These are phyloP conservation scores for Dysphania ambrosioides DNA, from an alignment of 148 eudicot genomes.

Conservation along the genomic window DNA sequence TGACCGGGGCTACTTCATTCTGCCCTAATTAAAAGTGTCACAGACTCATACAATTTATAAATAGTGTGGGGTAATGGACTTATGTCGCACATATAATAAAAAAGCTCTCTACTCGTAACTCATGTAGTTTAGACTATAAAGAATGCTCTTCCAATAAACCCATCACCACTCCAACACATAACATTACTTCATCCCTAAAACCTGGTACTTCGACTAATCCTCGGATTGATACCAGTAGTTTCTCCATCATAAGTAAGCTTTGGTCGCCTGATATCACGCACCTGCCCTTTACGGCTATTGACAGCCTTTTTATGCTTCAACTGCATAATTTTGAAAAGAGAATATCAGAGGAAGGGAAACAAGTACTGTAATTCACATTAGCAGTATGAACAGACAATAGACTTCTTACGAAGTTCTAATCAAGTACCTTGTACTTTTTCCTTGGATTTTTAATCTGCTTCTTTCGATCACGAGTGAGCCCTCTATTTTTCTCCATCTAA, in stretches of 20 bases:
- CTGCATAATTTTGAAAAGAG: constrained; percentile 33
- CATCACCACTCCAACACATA: background rate
- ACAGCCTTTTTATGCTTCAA: constrained; percentile 40
- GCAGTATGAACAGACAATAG: background rate
- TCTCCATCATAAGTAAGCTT: constrained; percentile 62
- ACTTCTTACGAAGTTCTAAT: background rate
- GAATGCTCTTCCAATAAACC: background rate
- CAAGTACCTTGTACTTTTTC: constrained; percentile 64
- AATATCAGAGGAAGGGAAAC: background rate
- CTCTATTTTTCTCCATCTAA: constrained; percentile 88
- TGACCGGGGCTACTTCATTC: too few species aligned
- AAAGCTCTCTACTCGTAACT: background rate
- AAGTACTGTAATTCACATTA: background rate
- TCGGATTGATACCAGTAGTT: constrained; percentile 59
- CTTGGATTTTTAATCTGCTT: constrained; percentile 68
- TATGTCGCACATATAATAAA: too few species aligned
- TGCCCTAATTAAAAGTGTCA: too few species aligned
- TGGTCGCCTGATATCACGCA: constrained; percentile 44
- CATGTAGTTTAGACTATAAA: background rate
- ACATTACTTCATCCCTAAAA: constrained; percentile 27
- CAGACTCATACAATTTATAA: too few species aligned
- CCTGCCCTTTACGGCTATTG: constrained; percentile 58
- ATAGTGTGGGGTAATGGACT: too few species aligned
- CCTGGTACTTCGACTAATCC: constrained; percentile 52
- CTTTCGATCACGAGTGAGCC: constrained; percentile 68